Conservation (phyloP, 148 eudicot genomes). For the Nepenthes mirabilis region DNA sequence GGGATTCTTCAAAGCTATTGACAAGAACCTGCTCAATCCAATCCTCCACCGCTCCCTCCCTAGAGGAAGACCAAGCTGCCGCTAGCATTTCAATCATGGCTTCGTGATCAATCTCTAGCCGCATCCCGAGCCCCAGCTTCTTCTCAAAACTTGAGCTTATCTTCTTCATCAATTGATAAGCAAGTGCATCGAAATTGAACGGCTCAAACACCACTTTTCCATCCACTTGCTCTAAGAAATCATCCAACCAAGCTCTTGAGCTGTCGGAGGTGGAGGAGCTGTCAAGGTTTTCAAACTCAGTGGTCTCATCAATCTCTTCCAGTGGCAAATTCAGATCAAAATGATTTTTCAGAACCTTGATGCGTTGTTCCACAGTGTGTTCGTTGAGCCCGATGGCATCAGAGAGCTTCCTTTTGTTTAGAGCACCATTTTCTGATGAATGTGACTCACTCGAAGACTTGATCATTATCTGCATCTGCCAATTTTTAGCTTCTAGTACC, state of each 20-base stretch:
- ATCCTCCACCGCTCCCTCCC: constrained; percentile 28
- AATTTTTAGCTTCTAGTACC: constrained; percentile 46
- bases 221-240: constrained; percentile 38
- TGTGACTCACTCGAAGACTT: constrained; percentile 15
- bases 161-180: constrained; percentile 32
- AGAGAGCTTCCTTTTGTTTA: constrained; percentile 32
- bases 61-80: constrained; percentile 46
- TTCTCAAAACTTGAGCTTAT: constrained; percentile 27
- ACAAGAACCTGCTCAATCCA: constrained; percentile 55
- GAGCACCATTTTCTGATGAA: constrained; percentile 9
- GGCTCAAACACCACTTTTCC: constrained; percentile 48
- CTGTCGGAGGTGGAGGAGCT: constrained; percentile 18
- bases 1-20: constrained; percentile 32
- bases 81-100: constrained; percentile 69
- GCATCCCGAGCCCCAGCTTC: constrained; percentile 14
- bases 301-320: constrained; percentile 25
- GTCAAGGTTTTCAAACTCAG: constrained; percentile 13
- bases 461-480: constrained; percentile 47
- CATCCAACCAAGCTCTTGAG: constrained; percentile 52
- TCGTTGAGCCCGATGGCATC: constrained; percentile 10
- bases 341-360: constrained; percentile 17
- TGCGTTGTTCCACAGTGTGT: constrained; percentile 8
- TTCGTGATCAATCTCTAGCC: constrained; percentile 55
- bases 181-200: constrained; percentile 62
- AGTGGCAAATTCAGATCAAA: constrained; percentile 68